A percentile compares a stretch with the other conserved stretches of the same genome.
Evolutionary conservation across 192 early-diverging fungal genomes (phyloP).

Genomic region (Coemansia sp.): DNA sequence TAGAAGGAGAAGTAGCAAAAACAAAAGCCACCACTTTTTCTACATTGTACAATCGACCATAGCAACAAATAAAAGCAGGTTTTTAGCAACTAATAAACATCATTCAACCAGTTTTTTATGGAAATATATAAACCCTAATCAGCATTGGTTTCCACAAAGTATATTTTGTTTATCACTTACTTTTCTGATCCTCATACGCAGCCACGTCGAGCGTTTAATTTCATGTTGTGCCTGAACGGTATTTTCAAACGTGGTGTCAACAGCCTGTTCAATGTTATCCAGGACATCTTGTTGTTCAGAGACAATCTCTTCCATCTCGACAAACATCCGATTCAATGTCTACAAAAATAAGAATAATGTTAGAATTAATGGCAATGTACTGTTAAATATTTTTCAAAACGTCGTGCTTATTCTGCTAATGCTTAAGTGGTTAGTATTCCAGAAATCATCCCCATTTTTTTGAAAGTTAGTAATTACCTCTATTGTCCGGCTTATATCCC

Average conservation of each 20-base stretch:
- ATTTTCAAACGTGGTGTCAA: conserved; percentile 39
- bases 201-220: conserved; percentile 35
- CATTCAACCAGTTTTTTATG: no score
- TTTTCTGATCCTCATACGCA: conserved; percentile 46
- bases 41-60: conserved; percentile 15
- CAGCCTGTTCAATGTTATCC: conserved; percentile 51
- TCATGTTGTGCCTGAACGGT: conserved; percentile 17
- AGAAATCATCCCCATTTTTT: background rate
- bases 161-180: conserved; percentile 9
- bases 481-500: conserved; percentile 40
- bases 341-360: conserved; percentile 8
- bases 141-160: no score
- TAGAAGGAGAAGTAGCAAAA: conserved; percentile 31
- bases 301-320: conserved; percentile 39
- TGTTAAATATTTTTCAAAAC: no score
- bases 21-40: conserved; percentile 49
- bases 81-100: background rate
- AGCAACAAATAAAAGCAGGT: background rate
- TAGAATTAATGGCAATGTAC: no score
- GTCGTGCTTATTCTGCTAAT: no score
- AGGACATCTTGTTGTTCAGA: conserved; percentile 49
- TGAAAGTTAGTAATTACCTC: conserved; percentile 26
- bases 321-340: conserved; percentile 51
- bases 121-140: no score
- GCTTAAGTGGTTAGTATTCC: no score